Evolutionary conservation across 108 stramenopile species (phyloP).

Genomic region (Aurantiochytrium sp.): DNA sequence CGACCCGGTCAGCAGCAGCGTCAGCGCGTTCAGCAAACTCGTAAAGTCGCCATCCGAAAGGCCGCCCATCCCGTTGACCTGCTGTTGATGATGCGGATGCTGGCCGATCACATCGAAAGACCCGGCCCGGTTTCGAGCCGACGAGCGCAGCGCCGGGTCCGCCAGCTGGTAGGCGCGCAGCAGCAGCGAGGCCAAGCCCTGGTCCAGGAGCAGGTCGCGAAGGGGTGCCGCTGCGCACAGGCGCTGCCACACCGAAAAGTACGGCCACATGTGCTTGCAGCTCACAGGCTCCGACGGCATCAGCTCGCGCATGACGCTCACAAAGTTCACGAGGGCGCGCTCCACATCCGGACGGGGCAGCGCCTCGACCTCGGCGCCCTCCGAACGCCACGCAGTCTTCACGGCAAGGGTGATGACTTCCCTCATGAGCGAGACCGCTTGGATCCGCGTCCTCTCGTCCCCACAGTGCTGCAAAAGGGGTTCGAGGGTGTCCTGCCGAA

Average conservation of each 20-base stretch:
- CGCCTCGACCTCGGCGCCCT: background rate
- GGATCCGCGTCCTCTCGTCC: background rate
- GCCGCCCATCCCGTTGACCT: background rate
- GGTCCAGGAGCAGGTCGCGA: background rate
- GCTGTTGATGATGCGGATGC: background rate
- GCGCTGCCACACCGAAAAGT: background rate
- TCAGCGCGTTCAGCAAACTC: background rate
- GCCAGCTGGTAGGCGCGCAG: background rate
- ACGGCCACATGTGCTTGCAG: background rate
- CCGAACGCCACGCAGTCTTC: background rate
- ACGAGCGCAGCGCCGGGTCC: background rate
- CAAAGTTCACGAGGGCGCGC: background rate
- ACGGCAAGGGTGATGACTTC: background rate
- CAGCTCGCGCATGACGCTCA: background rate
- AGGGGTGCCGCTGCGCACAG: background rate
- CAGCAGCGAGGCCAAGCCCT: background rate
- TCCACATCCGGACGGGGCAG: background rate
- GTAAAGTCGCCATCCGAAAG: background rate
- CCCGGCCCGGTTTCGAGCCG: background rate
- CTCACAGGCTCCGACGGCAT: background rate
- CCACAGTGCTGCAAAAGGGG: background rate
- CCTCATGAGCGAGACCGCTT: background rate
- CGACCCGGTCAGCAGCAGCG: background rate
- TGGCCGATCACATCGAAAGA: background rate
- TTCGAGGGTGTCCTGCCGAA: background rate